Conservation (phyloP, 2,329 filamentous ascomycete species). For the Orbilia quercus region DNA sequence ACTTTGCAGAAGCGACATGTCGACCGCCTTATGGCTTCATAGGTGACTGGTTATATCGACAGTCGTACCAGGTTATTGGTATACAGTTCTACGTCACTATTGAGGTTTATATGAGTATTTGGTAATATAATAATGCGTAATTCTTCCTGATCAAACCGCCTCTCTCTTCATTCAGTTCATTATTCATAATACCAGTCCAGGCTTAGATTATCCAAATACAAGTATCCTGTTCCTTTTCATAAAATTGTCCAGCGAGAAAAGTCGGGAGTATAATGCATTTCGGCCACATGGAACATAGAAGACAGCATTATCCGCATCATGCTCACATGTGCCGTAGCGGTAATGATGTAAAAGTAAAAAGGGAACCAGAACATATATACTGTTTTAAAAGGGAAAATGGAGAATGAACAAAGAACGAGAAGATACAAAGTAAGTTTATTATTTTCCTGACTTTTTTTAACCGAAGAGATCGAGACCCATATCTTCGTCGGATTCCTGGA, state of each 20-base stretch:
- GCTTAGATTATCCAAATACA: constrained; percentile 30
- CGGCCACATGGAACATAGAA: constrained; percentile 4
- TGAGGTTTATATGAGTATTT: not conserved
- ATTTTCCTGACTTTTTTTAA: constrained; percentile 24
- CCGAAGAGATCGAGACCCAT: constrained; percentile 76
- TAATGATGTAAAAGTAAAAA: constrained; percentile 22
- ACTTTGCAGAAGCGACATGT: not conserved
- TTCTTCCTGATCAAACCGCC: constrained; percentile 29
- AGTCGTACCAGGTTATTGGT: no score
- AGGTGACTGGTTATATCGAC: not conserved
- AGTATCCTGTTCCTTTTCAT: constrained; percentile 10
- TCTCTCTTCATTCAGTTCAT: constrained; percentile 42
- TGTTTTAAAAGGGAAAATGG: constrained; percentile 27
- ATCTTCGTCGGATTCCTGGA: constrained; percentile 79
- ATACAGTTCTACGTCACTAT: not conserved
- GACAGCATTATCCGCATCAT: constrained; percentile 1
- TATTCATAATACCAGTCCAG: constrained; percentile 24
- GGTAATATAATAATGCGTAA: not conserved
- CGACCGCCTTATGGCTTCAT: not conserved
- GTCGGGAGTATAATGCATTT: not conserved
- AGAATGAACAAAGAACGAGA: constrained; percentile 18
- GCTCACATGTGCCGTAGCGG: constrained; percentile 15
- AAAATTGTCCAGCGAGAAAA: not conserved
- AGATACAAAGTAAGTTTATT: constrained; percentile 7
- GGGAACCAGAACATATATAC: constrained; percentile 54